Evolutionary conservation across 2,329 filamentous ascomycete species (phyloP), one percentile per base, ranked within the genome.

Genomic region (Leptographium wingfieldii): DNA sequence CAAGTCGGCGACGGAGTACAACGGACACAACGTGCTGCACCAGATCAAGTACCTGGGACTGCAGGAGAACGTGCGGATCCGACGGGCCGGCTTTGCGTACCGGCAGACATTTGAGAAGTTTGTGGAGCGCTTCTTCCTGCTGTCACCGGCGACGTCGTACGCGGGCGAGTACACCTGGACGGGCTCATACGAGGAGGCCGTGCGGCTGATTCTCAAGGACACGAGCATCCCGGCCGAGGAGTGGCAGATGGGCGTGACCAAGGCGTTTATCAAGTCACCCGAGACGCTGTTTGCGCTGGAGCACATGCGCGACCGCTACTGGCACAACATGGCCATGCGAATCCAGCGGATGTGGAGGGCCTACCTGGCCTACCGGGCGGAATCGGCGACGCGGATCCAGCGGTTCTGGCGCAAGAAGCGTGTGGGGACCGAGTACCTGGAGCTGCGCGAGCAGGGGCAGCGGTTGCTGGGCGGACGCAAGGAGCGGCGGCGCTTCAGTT

Each of bases 271-370:
- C 77, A 97, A 99, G 74, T 92, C 94, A 0, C 94, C 94, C 0
- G 94, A 99, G 73, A 99, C 94, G 0, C 77, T 99, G 2, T 99
- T 99, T 69, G 94, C 94, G 2, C 78, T 99, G 12, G 94, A 99
- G 73, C 92, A 95, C 61, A 97, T 99, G 92, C 84, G 94, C 69
- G 94, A 99, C 71, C 82, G 90, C 60, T 99, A 97, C 74, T 97
- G 92, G 92, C 92, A 97, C 73, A 99, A 97, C 74, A 97, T 99
- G 94, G 94, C 94, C 3, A 95, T 92, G 62, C 85, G 94, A 61
- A 97, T 99, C 62, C 94, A 99, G 75, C 84, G 94, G 66, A 94
- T 95, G 69, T 99, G 94, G 94, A 84, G 94, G 67, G 95, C 95
- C 58, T 97, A 96, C 69, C 80, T 97, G 49, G 86, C 92, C 5